These are phyloP conservation scores for Yamadazyma pseudoaaseri DNA, from an alignment of 1,139 yeast genomes.

Conservation along the genomic window DNA sequence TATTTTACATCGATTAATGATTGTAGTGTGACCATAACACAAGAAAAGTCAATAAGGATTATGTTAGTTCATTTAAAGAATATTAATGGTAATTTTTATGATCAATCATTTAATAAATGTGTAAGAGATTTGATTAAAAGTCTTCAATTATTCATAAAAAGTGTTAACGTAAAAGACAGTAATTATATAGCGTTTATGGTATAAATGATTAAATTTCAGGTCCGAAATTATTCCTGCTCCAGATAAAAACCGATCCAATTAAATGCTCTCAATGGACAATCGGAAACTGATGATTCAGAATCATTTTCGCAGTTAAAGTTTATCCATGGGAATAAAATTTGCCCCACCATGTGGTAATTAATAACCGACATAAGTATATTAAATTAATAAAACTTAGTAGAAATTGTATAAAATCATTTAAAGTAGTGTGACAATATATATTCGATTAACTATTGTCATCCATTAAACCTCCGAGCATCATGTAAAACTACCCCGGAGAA, in stretches of 20 bases:
- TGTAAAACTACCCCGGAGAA: slow-evolving; percentile 12
- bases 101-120: background rate
- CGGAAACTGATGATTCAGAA: slow-evolving; percentile 1
- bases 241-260: slow-evolving; percentile 1
- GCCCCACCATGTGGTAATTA: background rate
- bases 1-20: slow-evolving; percentile 1
- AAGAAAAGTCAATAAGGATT: slow-evolving; percentile 8
- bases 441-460: too few species aligned
- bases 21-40: background rate
- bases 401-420: too few species aligned
- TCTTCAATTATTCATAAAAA: background rate
- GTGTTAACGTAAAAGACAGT: background rate
- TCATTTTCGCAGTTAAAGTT: slow-evolving; percentile 1
- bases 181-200: slow-evolving; percentile 1
- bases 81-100: slow-evolving; percentile 5
- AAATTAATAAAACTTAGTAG: too few species aligned
- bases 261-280: background rate
- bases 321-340: background rate
- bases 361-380: too few species aligned
- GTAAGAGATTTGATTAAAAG: background rate
- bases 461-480: background rate
- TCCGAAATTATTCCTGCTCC: background rate
- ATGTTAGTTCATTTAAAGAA: slow-evolving; percentile 9
- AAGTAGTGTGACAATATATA: too few species aligned
- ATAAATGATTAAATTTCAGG: background rate